Evolutionary conservation across 768 basidiomycete genomes (phyloP).

Genomic region (Lyophyllum atratum): DNA sequence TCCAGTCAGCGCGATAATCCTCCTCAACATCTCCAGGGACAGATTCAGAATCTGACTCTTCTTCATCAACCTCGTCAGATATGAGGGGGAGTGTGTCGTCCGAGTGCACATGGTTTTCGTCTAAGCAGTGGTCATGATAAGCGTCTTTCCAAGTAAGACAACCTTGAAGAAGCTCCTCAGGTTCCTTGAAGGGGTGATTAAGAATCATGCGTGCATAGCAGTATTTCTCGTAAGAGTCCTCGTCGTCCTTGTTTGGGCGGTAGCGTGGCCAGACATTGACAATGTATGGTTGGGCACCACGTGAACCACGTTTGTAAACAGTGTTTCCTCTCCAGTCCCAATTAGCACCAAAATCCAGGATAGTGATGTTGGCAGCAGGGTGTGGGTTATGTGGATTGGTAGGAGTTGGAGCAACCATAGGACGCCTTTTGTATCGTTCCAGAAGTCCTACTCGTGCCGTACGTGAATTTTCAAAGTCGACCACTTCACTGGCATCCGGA

Average conservation of each 20-base stretch:
- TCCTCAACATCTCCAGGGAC: constrained; percentile 3
- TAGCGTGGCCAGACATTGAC: constrained; percentile 7
- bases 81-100: constrained; percentile 19
- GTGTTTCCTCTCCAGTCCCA: constrained; percentile 3
- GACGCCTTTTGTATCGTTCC: not conserved
- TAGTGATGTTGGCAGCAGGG: not conserved
- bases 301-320: not conserved
- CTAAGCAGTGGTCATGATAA: not conserved
- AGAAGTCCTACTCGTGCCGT: not conserved
- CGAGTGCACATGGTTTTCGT: not conserved
- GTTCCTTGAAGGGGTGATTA: not conserved
- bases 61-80: not conserved
- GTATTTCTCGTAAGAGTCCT: constrained; percentile 7
- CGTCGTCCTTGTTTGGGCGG: not conserved
- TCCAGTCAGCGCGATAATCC: constrained; percentile 21
- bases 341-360: constrained; percentile 1
- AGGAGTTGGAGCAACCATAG: not conserved
- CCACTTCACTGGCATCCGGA: constrained; percentile 5
- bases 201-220: constrained; percentile 9
- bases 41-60: not conserved
- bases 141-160: not conserved
- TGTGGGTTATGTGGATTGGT: not conserved
- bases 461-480: not conserved
- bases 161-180: not conserved
- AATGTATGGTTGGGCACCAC: not conserved